Base-by-base conservation (phyloP, 208 protist genomes). In the Balamuthia mandrillaris region DNA sequence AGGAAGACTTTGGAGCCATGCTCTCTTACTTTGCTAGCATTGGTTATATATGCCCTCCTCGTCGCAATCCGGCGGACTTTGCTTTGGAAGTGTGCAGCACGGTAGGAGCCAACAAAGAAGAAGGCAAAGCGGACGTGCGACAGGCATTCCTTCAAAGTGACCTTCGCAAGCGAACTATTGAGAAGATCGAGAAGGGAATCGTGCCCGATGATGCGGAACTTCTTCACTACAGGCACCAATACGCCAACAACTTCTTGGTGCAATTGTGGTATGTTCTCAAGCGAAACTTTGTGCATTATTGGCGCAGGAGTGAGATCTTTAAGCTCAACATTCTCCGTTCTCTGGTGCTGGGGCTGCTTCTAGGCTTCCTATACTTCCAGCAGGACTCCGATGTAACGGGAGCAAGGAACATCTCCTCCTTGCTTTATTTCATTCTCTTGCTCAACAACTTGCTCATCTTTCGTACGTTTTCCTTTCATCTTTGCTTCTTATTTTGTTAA, bases 51-150 rank as follows among this genome's bases (percentile, higher is more conserved):
- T 88, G 86, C 41, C 86, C 86, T 3, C 9, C 29, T 9, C 77
- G 81, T 52, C n/a, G 47, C 31, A 88, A 88, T 7, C 75, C 79
- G 16, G 86, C 86, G 14, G 86, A 88, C 51, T 86, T 81, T 41
- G 60, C 60, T 41, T 49, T 81, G 37, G 72, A 81, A 18, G 72
- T 81, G 18, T 61, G 47, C 42, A 49, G 72, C 7, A 27, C 72
- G 7, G 74, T 24, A 24, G 18, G 16, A 24, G 16, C 21, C 47
- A n/a, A n/a, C n/a, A n/a, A n/a, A n/a, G n/a, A n/a, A n/a, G n/a
- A n/a, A n/a, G n/a, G n/a, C n/a, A n/a, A n/a, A n/a, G n/a, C n/a
- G n/a, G n/a, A n/a, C n/a, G n/a, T n/a, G n/a, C n/a, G n/a, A n/a
- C n/a, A n/a, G n/a, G n/a, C n/a, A n/a, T n/a, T n/a, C n/a, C n/a